Base-by-base conservation (phyloP, 2,329 filamentous ascomycete genomes). In the Aspergillus sp. region DNA sequence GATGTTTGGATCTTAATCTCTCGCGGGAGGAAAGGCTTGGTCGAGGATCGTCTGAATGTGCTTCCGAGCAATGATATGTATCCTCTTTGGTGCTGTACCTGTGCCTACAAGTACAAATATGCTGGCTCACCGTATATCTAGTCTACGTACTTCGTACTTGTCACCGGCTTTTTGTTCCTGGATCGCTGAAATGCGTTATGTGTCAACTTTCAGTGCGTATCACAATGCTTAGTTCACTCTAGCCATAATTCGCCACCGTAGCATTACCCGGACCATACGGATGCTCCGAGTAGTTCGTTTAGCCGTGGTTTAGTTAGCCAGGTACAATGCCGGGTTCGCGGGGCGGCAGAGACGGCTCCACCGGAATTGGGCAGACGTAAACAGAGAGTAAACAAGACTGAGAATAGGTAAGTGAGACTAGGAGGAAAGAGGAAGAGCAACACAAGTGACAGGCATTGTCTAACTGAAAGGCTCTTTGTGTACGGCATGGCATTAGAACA, bases 311-410 rank as follows among this genome's bases (percentile, higher is more conserved):
- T n/a, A 35, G 13, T 35, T 19, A 41, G 38, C 12, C n/a, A 41
- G 20, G 22, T 43, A 45, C 22, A 35, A 37, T 45, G 27, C 30
- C 32, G 32, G 47, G 49, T 35, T 48, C 51, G 49, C 44, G 48
- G 52, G 52, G 50, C 38, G 45, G 50, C 25, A 45, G 46, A 52
- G 45, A 39, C 39, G 12, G 38, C 19, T 37, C 30, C 41, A 41
- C 20, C 30, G 46, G 38, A 43, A 54, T 51, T 7, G 15, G 13
- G 15, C 33, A 35, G 33, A 35, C 10, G 33, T 35, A 35, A 35
- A 35, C 33, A 35, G 33, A 35, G 7, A 17, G 13, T 9, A 35
- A 17, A n/a, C n/a, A 7, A n/a, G 15, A 35, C 33, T 35, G 17
- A 17, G 13, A 35, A 17, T 35, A 35, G 33, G 9, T n/a, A 19